Evolutionary conservation across 768 basidiomycete genomes (phyloP).

Genomic region (Calocybe cyanea): DNA sequence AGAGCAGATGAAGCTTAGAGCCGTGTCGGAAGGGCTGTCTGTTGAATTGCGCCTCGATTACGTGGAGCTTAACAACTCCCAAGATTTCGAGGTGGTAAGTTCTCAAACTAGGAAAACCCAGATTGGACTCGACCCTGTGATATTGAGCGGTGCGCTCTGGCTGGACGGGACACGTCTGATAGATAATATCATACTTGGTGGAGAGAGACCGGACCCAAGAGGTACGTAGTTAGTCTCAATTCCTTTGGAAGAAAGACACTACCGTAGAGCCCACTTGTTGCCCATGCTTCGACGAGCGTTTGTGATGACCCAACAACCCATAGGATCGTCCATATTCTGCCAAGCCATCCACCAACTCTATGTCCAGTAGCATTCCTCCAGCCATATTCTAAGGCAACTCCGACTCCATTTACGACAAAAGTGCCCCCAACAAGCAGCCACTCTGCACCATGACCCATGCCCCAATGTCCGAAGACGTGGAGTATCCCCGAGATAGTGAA

Average conservation of each 20-base stretch:
- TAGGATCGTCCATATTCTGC: slow-evolving; percentile 46
- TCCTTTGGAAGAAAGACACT: slow-evolving; percentile 33
- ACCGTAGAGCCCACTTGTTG: slow-evolving; percentile 36
- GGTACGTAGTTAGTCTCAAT: slow-evolving; percentile 28
- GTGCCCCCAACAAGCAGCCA: slow-evolving; percentile 40
- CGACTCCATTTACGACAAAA: slow-evolving; percentile 56
- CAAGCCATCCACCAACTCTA: slow-evolving; percentile 43
- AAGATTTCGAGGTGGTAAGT: slow-evolving; percentile 65
- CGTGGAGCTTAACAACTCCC: slow-evolving; percentile 81
- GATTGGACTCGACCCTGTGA: slow-evolving; percentile 37
- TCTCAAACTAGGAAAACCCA: slow-evolving; percentile 21
- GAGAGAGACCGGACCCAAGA: slow-evolving; percentile 25
- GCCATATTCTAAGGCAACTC: slow-evolving; percentile 42
- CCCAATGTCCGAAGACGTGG: slow-evolving; percentile 56
- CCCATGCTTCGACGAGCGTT: slow-evolving; percentile 48
- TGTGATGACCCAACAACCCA: slow-evolving; percentile 49
- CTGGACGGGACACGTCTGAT: slow-evolving; percentile 87
- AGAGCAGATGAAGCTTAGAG: slow-evolving; percentile 24
- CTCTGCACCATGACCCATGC: slow-evolving; percentile 52
- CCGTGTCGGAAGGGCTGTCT: slow-evolving; percentile 26
- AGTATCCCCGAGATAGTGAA: slow-evolving; percentile 59
- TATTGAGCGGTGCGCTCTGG: slow-evolving; percentile 86
- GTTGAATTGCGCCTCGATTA: slow-evolving; percentile 76
- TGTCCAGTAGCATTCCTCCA: slow-evolving; percentile 43
- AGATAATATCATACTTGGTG: slow-evolving; percentile 87